Evolutionary conservation across 2,329 filamentous ascomycete genomes (phyloP), one percentile per base, ranked within the genome.

Genomic region (Aspergillus costaricaensis): DNA sequence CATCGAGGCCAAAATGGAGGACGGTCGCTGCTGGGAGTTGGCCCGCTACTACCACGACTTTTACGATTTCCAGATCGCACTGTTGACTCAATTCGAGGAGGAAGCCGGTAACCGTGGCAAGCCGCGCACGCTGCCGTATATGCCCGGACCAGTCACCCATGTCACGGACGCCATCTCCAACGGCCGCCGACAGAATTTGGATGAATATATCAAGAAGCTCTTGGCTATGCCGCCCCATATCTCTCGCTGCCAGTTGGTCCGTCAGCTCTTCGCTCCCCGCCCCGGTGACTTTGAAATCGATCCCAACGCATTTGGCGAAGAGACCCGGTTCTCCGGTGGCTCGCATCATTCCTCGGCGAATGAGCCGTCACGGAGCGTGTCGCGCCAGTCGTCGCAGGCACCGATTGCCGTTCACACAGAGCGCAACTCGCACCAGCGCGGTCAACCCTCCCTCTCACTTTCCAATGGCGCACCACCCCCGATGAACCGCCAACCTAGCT

Each of bases 141-240:
- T 99, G 95, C 95, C 95, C 9, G 95, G 95, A 5, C 95, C 95
- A 3, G 94, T 99, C 63, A 96, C 93, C 66, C 96, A 96, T 77
- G 94, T 98, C 58, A 99, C 94, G n/a, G 94, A 98, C 73, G 91
- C 91, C 38, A 97, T 99, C 70, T 96, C 93, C 17, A 93, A 97
- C 72, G 93, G 92, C 27, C 88, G 95, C 67, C 87, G 95, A 61
- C 91, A 95, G 74, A 97, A 96, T 73, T 81, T 99, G 41, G 93
- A 99, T 71, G 91, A 94, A 55, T 99, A 99, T 71, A 92, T 99
- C 68, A 96, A 96, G 79, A 94, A 95, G 69, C 83, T 99, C 21
- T 81, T 99, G 8, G 85, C 86, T 38, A 89, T 98, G 76, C 91
- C 92, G 3, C 80, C 85, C 0, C 92, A 97, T 73, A 97, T 99